Conservation (phyloP, 352 stramenopile genomes). For the Phytophthora rubi region DNA sequence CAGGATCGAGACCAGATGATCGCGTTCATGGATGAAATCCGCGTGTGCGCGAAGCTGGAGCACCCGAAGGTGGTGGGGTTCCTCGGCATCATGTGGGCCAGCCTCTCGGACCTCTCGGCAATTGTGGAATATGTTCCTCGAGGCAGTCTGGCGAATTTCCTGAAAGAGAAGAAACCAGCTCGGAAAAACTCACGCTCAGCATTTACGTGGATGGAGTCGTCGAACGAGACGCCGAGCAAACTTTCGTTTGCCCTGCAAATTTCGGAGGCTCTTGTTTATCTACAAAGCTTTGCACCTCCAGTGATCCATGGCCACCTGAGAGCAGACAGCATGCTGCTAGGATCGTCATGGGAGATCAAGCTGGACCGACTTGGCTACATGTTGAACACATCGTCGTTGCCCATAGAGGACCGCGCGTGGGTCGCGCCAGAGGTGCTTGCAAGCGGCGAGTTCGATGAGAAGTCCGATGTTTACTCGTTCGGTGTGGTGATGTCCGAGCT, state of each 20-base stretch:
- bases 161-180: conserved; percentile 52
- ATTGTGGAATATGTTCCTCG: conserved; percentile 69
- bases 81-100: conserved; percentile 64
- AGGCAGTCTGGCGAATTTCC: conserved; percentile 36
- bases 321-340: conserved; percentile 68
- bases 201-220: conserved; percentile 46
- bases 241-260: conserved; percentile 63
- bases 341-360: conserved; percentile 57
- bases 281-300: conserved; percentile 69
- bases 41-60: conserved; percentile 57
- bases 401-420: conserved; percentile 43
- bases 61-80: conserved; percentile 67
- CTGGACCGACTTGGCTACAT: conserved; percentile 63
- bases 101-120: conserved; percentile 55
- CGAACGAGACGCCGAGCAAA: conserved; percentile 41
- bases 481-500: conserved; percentile 75
- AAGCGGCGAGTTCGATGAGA: conserved; percentile 62
- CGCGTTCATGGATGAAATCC: conserved; percentile 76
- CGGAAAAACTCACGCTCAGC: conserved; percentile 21
- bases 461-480: conserved; percentile 77
- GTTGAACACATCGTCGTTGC: conserved; percentile 39
- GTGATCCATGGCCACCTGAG: conserved; percentile 68
- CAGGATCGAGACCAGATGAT: conserved; percentile 38
- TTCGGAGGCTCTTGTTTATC: conserved; percentile 62
- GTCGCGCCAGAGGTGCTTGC: conserved; percentile 64